Evolutionary conservation across 1,139 yeast genomes (phyloP).

Genomic region (Williopsis jadinii): DNA sequence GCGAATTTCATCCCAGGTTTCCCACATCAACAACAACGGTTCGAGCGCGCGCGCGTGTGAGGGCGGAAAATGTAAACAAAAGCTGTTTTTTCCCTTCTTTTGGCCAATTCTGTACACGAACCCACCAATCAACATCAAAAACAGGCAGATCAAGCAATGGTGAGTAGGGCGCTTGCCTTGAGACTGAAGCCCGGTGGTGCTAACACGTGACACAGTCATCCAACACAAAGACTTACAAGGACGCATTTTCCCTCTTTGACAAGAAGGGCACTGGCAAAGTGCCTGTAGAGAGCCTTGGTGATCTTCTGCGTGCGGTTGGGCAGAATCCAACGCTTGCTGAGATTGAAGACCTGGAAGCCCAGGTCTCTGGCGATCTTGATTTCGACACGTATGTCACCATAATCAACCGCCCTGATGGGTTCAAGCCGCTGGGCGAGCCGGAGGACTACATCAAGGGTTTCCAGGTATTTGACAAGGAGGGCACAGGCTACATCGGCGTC

Average conservation of each 20-base stretch:
- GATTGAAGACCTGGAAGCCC: constrained; percentile 63
- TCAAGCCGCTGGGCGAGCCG: constrained; percentile 85
- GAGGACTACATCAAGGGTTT: constrained; percentile 97
- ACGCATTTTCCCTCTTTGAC: constrained; percentile 95
- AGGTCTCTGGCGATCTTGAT: constrained; percentile 39
- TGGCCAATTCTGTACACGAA: not conserved
- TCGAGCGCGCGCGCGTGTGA: no score
- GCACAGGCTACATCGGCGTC: constrained; percentile 92
- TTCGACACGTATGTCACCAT: constrained; percentile 73
- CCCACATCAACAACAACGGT: no score
- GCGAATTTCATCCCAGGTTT: no score
- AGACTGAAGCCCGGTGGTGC: not conserved
- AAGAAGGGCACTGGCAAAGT: constrained; percentile 94
- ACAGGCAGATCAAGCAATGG: not conserved
- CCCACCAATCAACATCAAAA: not conserved
- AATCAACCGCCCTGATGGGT: constrained; percentile 84
- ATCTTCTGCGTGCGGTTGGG: constrained; percentile 91
- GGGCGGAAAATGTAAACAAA: constrained; percentile 1
- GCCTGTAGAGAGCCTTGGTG: constrained; percentile 84
- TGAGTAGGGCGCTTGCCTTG: not conserved
- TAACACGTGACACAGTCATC: constrained; percentile 6
- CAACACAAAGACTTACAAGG: constrained; percentile 69
- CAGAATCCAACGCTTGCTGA: constrained; percentile 96
- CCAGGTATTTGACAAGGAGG: constrained; percentile 95
- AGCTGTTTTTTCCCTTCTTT: not conserved